Conservation (phyloP, 2,329 filamentous ascomycete species). For the Xylariomycetidae sp. region DNA sequence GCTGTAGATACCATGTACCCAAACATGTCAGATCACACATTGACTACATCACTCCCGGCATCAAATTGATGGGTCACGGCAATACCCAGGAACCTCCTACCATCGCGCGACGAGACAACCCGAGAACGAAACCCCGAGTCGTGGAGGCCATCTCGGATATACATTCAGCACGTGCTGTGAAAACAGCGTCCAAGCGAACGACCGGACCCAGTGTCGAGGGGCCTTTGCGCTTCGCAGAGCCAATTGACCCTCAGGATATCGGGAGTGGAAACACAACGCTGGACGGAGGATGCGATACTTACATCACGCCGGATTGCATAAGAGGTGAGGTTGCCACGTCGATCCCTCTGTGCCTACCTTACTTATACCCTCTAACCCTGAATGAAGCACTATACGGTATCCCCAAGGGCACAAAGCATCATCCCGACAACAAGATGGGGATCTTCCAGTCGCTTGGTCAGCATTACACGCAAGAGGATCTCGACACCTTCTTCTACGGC, state of each 20-base stretch:
- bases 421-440: constrained; percentile 32
- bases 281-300: constrained; percentile 18
- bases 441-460: constrained; percentile 36
- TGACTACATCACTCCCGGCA: constrained; percentile 51
- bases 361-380: not conserved
- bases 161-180: not conserved
- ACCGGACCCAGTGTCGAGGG: constrained; percentile 13
- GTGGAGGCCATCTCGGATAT: not conserved
- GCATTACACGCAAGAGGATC: constrained; percentile 34
- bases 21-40: constrained; percentile 39
- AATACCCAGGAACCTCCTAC: constrained; percentile 13
- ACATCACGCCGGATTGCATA: constrained; percentile 23
- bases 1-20: constrained; percentile 40
- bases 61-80: constrained; percentile 36
- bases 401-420: constrained; percentile 23
- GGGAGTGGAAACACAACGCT: constrained; percentile 17
- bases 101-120: constrained; percentile 8
- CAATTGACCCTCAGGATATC: constrained; percentile 14
- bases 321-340: constrained; percentile 12
- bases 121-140: not conserved
- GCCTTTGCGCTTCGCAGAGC: constrained; percentile 14
- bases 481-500: constrained; percentile 30
- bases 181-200: constrained; percentile 4
- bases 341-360: not conserved
- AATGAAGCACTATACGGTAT: constrained; percentile 32